Percentiles rank a stretch among this genome's conserved stretches.
Conservation (phyloP, 257 asterid species). For the Solanum habrochaites region DNA sequence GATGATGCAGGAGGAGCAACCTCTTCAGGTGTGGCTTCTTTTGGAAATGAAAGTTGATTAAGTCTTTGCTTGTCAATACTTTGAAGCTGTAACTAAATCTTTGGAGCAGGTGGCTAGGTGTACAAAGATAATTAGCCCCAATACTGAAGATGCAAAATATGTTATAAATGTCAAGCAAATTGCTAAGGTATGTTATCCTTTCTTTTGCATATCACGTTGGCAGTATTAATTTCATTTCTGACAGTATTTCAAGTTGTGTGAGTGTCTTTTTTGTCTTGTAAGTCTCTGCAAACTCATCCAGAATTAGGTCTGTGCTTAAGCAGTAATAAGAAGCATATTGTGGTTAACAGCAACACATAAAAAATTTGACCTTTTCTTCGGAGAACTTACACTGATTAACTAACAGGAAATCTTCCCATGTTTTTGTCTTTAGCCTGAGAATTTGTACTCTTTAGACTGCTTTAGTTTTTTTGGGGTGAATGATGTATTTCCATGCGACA, state of each 20-base stretch:
- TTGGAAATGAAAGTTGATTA: background rate
- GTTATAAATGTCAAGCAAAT: conserved; percentile 69
- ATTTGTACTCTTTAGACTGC: background rate
- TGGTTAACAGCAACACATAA: background rate
- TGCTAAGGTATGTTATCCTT: conserved; percentile 29
- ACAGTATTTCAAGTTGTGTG: background rate
- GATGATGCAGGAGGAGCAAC: conserved; percentile 99
- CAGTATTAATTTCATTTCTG: background rate
- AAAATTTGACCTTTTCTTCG: background rate
- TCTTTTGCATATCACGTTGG: background rate
- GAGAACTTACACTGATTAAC: background rate
- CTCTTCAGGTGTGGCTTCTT: conserved; percentile 55
- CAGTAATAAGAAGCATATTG: background rate
- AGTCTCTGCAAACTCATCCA: background rate
- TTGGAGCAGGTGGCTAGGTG: conserved; percentile 75
- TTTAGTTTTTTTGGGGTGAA: background rate
- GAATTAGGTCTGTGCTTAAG: background rate
- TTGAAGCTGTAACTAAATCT: background rate
- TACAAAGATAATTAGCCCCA: conserved; percentile 84
- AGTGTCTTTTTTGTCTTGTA: background rate
- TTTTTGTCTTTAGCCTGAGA: background rate
- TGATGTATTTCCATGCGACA: background rate
- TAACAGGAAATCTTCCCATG: background rate
- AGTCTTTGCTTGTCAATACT: background rate
- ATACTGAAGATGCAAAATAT: conserved; percentile 71